Base-by-base conservation (phyloP, 2,329 filamentous ascomycete species). In the Orbilia javanica region DNA sequence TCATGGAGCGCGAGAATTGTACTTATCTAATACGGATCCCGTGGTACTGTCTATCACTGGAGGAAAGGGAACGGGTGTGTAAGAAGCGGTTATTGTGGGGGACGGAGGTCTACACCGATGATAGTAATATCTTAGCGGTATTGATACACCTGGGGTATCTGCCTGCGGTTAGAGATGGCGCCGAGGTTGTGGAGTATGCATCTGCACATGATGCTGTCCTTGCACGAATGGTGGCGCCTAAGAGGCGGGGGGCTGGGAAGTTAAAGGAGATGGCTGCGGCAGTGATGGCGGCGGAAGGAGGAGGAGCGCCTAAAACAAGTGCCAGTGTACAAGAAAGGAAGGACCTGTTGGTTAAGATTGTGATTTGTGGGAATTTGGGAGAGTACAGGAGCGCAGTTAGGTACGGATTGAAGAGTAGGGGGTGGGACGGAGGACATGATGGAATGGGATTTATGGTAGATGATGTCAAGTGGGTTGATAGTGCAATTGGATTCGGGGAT, bases 61-160 rank as follows among this genome's bases (percentile, higher is more conserved):
- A 87, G 6, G 89, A 92, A 25, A 88, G 95, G 31, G 92, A 96
- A 83, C 93, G 96, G 80, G 94, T 98, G 64, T 96, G 94, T 10
- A 86, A 89, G 6, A 89, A 93, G 36, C 89, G 92, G 20, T 92
- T 93, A 6, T 84, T 99, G 0, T 99, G 95, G 94, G 96, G 96
- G 0, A 96, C 93, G 0, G 94, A 96, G 42, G 88, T 99, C 5
- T 98, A 98, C 83, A 97, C 94, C 0, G 96, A 99, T 81, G 96
- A 99, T 84, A 97, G 94, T 0, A 96, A 99, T 82, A 90, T 96
- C 0, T 88, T 99, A 25, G 95, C 94, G 0, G 94, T 95, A 1
- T 95, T 94, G 76, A 95, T 99, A 53, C 96, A 99, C 83, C 90
- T 91, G 1, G 96, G 96, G 2, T 98, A 94, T 90, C 92, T 99